A percentile compares a stretch with the other conserved stretches of the same genome.
Evolutionary conservation across 495 filamentous ascomycete species (phyloP).

Genomic region (Talaromyces borbonicus): DNA sequence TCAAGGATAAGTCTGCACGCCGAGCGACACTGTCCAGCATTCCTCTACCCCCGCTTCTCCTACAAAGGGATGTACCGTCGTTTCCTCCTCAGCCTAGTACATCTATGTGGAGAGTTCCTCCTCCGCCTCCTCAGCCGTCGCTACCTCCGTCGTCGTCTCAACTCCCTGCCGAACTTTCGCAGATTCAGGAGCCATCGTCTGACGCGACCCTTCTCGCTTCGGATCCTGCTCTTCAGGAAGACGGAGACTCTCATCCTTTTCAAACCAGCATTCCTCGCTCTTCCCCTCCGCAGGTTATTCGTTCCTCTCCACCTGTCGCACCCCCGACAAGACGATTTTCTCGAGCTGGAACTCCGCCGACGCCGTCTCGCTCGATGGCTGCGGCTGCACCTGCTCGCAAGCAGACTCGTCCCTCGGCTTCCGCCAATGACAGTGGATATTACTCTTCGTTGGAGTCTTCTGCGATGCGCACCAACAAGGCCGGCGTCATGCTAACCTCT

Average conservation of each 20-base stretch:
- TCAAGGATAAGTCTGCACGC: conserved; percentile 68
- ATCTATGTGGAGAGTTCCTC: conserved; percentile 33
- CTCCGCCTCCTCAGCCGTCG: conserved; percentile 18
- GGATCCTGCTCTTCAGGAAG: conserved; percentile 61
- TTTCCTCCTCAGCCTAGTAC: conserved; percentile 23
- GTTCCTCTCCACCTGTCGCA: conserved; percentile 80
- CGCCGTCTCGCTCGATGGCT: conserved; percentile 44
- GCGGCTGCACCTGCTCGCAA: conserved; percentile 44
- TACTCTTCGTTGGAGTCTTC: conserved; percentile 97
- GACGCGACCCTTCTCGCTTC: conserved; percentile 92
- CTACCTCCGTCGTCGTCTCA: conserved; percentile 7
- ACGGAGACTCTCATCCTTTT: conserved; percentile 30
- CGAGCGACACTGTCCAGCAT: conserved; percentile 43
- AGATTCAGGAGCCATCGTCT: conserved; percentile 61
- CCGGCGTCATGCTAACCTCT: conserved; percentile 53
- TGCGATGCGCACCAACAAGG: conserved; percentile 58
- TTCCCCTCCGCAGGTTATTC: conserved; percentile 55
- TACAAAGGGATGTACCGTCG: conserved; percentile 23
- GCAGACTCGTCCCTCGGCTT: conserved; percentile 61
- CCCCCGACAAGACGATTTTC: conserved; percentile 43
- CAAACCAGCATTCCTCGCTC: conserved; percentile 35
- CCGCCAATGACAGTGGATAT: conserved; percentile 87
- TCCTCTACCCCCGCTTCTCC: conserved; percentile 25
- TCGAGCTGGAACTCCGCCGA: conserved; percentile 68
- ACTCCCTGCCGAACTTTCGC: conserved; percentile 13